Percentiles rank a stretch among this genome's conserved stretches.
phyloP scores from a whole-genome alignment of 2,329 filamentous ascomycete species.

The Tolypocladium ovalisporum region DNA sequence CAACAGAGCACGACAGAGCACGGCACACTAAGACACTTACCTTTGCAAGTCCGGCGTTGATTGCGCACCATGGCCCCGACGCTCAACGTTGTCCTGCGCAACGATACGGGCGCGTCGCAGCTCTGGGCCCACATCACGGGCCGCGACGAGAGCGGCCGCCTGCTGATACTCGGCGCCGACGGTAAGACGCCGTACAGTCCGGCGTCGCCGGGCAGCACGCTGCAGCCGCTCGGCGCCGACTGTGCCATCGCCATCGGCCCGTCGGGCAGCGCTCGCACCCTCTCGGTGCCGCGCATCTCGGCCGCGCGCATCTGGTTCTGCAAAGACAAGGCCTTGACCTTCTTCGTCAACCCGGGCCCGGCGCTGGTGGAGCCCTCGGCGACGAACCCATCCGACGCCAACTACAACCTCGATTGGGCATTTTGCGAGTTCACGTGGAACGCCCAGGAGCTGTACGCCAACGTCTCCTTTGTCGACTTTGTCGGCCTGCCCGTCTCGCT shows the following conservation, averaged over 20 bases:
- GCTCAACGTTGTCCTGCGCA: slow-evolving; percentile 51
- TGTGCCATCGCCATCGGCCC: slow-evolving; percentile 53
- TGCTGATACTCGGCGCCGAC: slow-evolving; percentile 54
- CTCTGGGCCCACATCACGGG: slow-evolving; percentile 63
- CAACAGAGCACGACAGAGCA: background rate
- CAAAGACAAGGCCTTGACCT: slow-evolving; percentile 48
- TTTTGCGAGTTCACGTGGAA: slow-evolving; percentile 65
- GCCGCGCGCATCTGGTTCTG: slow-evolving; percentile 66
- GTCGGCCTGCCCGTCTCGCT: slow-evolving; percentile 54
- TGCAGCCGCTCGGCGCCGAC: slow-evolving; percentile 41
- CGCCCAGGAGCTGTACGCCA: slow-evolving; percentile 48
- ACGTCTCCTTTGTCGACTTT: slow-evolving; percentile 70
- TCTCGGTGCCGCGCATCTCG: slow-evolving; percentile 59
- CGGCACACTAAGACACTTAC: too few relatives aligned
- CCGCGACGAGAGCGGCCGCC: slow-evolving; percentile 40
- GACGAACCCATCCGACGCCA: slow-evolving; percentile 52
- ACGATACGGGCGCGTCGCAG: slow-evolving; percentile 48
- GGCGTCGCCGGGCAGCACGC: slow-evolving; percentile 38
- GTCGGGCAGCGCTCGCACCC: slow-evolving; percentile 45
- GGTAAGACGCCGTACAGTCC: slow-evolving; percentile 57
- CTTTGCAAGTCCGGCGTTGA: too few relatives aligned
- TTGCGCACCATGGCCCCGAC: slow-evolving; percentile 8
- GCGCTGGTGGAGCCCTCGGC: slow-evolving; percentile 66
- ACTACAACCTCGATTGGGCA: slow-evolving; percentile 51
- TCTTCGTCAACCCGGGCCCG: slow-evolving; percentile 60